phyloP scores from a whole-genome alignment of 2,329 filamentous ascomycete genomes.

The Apiospora kogelbergensis region DNA sequence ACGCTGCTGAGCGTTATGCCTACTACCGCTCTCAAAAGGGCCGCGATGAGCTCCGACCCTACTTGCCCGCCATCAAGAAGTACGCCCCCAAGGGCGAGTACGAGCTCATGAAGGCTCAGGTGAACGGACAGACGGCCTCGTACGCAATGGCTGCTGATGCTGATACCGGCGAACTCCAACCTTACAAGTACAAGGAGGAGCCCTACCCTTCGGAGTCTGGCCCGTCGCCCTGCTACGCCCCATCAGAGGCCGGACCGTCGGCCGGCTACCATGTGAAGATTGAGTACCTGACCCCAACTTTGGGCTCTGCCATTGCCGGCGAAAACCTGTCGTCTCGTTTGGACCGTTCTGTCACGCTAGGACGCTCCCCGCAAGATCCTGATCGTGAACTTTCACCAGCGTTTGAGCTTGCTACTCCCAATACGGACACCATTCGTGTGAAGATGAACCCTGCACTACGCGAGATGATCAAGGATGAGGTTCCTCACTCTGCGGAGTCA shows the following conservation, averaged over 20 bases:
- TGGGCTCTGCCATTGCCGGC: neutral
- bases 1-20: neutral
- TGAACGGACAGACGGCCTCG: neutral
- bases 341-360: neutral
- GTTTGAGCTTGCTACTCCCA: no score
- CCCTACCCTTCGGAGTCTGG: neutral
- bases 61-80: neutral
- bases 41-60: neutral
- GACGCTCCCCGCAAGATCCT: neutral
- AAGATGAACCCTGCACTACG: no score
- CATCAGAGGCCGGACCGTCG: no score
- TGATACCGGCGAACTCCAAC: neutral
- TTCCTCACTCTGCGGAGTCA: no score
- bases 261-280: no score
- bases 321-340: neutral
- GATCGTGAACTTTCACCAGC: no score
- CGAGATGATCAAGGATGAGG: no score
- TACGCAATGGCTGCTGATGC: neutral
- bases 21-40: neutral
- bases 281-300: neutral
- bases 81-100: neutral
- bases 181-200: no score
- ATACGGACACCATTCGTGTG: neutral
- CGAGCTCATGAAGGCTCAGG: neutral
- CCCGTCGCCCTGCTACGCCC: no score